These are phyloP conservation scores for Aspergillus sclerotiicarbonarius DNA, from an alignment of 495 filamentous ascomycete genomes.

Conservation along the genomic window DNA sequence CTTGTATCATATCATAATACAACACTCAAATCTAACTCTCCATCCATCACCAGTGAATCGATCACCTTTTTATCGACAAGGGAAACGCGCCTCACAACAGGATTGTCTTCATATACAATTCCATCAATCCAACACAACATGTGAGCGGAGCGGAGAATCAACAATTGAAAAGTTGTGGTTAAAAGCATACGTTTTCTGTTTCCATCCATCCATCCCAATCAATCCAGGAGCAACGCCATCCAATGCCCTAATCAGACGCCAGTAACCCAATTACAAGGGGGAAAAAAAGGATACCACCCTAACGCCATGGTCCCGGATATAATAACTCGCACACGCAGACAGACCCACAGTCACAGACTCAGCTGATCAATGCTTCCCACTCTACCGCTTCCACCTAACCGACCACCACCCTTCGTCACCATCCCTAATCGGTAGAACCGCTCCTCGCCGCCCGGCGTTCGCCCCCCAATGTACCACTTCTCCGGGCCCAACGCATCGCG, in stretches of 20 bases:
- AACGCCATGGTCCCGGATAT: neutral
- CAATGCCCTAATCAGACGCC: constrained; percentile 3
- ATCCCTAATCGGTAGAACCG: constrained; percentile 74
- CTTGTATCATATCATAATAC: neutral
- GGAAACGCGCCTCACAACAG: too few species aligned
- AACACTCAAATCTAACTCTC: neutral
- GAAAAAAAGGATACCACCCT: neutral
- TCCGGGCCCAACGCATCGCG: constrained; percentile 72
- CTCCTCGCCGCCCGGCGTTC: constrained; percentile 83
- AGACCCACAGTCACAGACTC: constrained; percentile 48
- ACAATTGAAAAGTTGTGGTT: too few species aligned
- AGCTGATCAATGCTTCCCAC: constrained; percentile 61
- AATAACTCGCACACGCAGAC: neutral
- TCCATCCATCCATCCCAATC: too few species aligned
- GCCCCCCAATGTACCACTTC: constrained; percentile 86
- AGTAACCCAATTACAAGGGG: constrained; percentile 2
- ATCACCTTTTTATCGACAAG: too few species aligned
- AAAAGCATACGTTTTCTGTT: too few species aligned
- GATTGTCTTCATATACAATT: too few species aligned
- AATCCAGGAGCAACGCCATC: constrained; percentile 3
- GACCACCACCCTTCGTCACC: constrained; percentile 51
- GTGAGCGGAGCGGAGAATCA: neutral
- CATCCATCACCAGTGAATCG: too few species aligned
- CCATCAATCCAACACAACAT: too few species aligned
- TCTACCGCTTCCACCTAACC: constrained; percentile 54